Base-by-base conservation (phyloP, 768 basidiomycete species). In the Leccinum rimulosum region DNA sequence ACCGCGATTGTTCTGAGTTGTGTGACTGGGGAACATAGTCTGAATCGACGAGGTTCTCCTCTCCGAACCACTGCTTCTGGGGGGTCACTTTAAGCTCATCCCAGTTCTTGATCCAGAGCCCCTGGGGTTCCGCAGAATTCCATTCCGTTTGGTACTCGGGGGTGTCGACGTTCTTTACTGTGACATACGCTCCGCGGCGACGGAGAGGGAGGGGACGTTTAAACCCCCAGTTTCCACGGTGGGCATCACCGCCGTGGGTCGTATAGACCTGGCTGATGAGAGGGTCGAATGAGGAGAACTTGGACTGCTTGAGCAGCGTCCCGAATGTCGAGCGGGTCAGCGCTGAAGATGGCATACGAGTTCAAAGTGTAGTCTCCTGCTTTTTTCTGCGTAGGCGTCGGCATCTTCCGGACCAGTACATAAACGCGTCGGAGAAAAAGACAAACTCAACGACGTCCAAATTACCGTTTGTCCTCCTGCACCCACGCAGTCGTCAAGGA, bases 171-270 rank as follows among this genome's bases (percentile, higher is more conserved):
- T 83, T 76, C 52, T 79, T 77, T 28, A 93, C 79, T 19, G 86
- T 83, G 59, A 94, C 84, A 66, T 80, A 84, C 11, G 84, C 82
- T 61, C 84, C 79, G 50, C 82, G 81, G 33, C 84, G 82, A 55
- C 87, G 83, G 50, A 88, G 75, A 3, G 89, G 77, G 25, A 94
- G 82, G 25, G 91, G 88, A 0, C 92, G 87, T 73, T 95, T 95
- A 61, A 95, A 77, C 25, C 93, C 93, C 83, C 85, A 95, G 76
- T 93, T 82, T 55, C 91, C 90, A 28, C 91, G 84, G 64, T 87
- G 79, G 12, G 86, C 84, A 68, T 90, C 80, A 47, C 87, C 87
- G 22, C 83, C 80, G 50, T 83, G 81, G 0, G 91, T 77, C 15
- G 85, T 82, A 74, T 93, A 95, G 19, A 91, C 83, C 67, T 93